A percentile compares a stretch with the other conserved stretches of the same genome.
These are phyloP conservation scores for Plasmodium cynomolgi DNA, from an alignment of 169 alveolate species.

Conservation along the genomic window DNA sequence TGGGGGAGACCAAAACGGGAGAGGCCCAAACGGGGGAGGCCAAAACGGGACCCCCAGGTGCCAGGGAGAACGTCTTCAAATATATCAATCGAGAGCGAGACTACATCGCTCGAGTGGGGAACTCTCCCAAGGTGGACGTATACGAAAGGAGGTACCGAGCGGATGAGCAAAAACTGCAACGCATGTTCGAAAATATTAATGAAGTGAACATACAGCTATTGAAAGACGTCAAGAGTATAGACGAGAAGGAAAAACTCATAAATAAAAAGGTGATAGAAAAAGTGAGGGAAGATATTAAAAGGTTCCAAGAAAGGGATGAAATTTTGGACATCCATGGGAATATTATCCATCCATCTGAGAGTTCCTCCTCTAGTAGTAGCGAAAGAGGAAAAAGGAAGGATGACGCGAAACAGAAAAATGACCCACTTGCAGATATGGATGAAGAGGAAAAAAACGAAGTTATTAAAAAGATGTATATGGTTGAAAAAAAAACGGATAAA, in stretches of 20 bases:
- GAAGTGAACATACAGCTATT: conserved; percentile 68
- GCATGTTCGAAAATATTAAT: conserved; percentile 60
- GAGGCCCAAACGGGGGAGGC: neutral
- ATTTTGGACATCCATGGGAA: conserved; percentile 60
- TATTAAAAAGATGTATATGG: conserved; percentile 43
- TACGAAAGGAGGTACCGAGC: conserved; percentile 52
- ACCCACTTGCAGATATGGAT: conserved; percentile 16
- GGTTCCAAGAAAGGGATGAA: conserved; percentile 56
- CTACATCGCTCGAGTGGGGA: conserved; percentile 30
- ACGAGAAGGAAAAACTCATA: conserved; percentile 57
- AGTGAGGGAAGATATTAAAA: conserved; percentile 66
- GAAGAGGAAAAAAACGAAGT: conserved; percentile 75
- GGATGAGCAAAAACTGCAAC: conserved; percentile 11
- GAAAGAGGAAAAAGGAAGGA: conserved; percentile 10
- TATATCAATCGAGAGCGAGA: conserved; percentile 32
- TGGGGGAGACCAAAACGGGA: neutral
- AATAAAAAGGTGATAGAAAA: conserved; percentile 61
- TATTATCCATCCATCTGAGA: neutral
- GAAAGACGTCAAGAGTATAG: conserved; percentile 41
- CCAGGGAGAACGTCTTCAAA: neutral
- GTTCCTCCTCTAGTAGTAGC: neutral
- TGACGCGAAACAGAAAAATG: conserved; percentile 6
- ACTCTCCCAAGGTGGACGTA: conserved; percentile 41
- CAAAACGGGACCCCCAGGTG: neutral
- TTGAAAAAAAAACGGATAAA: conserved; percentile 64